Evolutionary conservation across 306 rosid genomes (phyloP), one percentile per base, ranked within the genome.

Genomic region (Vigna reflexopilosa): DNA sequence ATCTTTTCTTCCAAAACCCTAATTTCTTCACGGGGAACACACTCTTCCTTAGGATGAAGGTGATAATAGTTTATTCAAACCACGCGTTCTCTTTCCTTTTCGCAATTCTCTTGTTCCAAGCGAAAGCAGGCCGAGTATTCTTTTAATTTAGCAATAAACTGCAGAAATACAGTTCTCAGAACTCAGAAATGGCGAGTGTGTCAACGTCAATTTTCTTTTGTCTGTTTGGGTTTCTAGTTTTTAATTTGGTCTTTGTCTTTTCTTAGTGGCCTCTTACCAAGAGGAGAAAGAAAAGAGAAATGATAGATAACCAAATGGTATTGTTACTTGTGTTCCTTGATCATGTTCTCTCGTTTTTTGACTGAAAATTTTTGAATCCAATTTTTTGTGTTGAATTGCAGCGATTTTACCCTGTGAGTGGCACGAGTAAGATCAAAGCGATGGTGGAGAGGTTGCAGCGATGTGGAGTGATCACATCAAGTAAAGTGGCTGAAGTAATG

Each of bases 401-500:
- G 99, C 82, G 89, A 61, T 74, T 87, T 73, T 80, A 91, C 87
- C 83, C 86, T 47, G 91, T 87, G 56, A 77, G 85, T 80, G 77
- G 83, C 61, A 44, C 91, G 4, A 73, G 50, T 67, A 91, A 75
- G 81, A 96, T 86, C 84, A 91, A 88, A 82, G 96, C 85, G 24
- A 84, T 96, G 99, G 94, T 96, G 87, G 96, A 87, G 80, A 87
- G 81, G 77, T 84, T 96, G 85, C 88, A 86, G 67, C 78, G 84
- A 16, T 88, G 74, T 87, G 98, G 98, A 74, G 88, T 91, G 66
- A 54, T 93, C 44, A 50, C 84, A 32, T 96, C 99, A 5, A 78
- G 72, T 84, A 96, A 75, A 85, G 97, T 93, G 47, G 85, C 85
- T 48, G 91, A 93, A 79, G 91, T 89, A 57, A 87, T 96, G 94